Evolutionary conservation across 2,329 filamentous ascomycete species (phyloP).

Genomic region (Dryadomyces quercivorus): DNA sequence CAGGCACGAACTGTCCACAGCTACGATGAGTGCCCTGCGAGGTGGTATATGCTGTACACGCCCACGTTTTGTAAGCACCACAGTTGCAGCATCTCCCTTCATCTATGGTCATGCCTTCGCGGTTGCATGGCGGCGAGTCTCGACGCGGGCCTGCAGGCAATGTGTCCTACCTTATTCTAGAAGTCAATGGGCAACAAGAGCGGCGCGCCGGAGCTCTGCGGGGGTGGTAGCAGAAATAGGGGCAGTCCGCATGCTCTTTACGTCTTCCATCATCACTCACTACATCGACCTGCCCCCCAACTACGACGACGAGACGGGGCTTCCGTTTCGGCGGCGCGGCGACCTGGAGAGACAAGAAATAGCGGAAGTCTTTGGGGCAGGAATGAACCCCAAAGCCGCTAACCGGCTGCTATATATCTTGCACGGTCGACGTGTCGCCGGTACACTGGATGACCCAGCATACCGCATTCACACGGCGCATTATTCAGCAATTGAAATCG

Average conservation of each 20-base stretch:
- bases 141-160: not conserved
- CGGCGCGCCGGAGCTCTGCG: too few relatives aligned
- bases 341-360: conserved; percentile 38
- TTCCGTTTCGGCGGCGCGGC: conserved; percentile 36
- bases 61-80: not conserved
- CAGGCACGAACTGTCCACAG: not conserved
- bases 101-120: not conserved
- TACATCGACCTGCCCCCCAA: conserved; percentile 46
- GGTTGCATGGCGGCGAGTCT: not conserved
- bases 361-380: conserved; percentile 35
- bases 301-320: conserved; percentile 42
- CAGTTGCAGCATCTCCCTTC: not conserved
- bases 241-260: conserved; percentile 17
- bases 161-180: not conserved
- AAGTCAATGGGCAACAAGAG: not conserved
- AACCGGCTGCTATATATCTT: conserved; percentile 45
- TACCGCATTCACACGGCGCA: conserved; percentile 33
- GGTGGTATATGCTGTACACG: conserved; percentile 1
- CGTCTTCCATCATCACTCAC: conserved; percentile 28
- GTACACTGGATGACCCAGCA: conserved; percentile 48
- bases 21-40: conserved; percentile 4
- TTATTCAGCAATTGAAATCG: conserved; percentile 29
- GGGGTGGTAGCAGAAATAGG: not conserved
- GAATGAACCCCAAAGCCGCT: conserved; percentile 29
- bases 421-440: conserved; percentile 51